Evolutionary conservation across 768 basidiomycete genomes (phyloP).

Genomic region (Tremella mesenterica): DNA sequence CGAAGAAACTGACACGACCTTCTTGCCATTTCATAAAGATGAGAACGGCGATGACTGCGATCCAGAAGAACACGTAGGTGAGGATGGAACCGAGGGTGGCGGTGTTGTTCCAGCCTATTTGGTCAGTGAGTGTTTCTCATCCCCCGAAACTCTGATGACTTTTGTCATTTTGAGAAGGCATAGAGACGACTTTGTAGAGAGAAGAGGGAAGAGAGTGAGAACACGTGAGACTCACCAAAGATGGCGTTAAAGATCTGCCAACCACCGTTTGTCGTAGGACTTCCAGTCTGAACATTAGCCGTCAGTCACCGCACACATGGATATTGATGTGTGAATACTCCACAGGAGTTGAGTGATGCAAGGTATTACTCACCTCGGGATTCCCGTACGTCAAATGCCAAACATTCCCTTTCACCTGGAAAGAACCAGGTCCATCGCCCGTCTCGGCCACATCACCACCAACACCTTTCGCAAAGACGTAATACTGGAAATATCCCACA

Average conservation of each 20-base stretch:
- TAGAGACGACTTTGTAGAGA: slow-evolving; percentile 77
- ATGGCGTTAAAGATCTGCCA: slow-evolving; percentile 64
- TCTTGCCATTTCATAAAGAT: slow-evolving; percentile 50
- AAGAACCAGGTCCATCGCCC: slow-evolving; percentile 69
- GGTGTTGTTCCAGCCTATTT: slow-evolving; percentile 73
- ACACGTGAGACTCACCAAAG: slow-evolving; percentile 66
- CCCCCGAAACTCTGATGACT: too few species aligned
- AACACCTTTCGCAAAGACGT: slow-evolving; percentile 49
- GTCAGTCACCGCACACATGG: neutral
- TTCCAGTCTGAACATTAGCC: slow-evolving; percentile 14
- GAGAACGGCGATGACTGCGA: slow-evolving; percentile 63
- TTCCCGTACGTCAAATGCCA: slow-evolving; percentile 50
- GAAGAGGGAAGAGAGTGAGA: slow-evolving; percentile 68
- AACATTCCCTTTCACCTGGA: slow-evolving; percentile 67
- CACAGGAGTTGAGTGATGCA: slow-evolving; percentile 2
- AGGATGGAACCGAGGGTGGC: slow-evolving; percentile 72
- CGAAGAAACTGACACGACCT: slow-evolving; percentile 43
- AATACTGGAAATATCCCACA: slow-evolving; percentile 61
- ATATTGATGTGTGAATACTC: too few species aligned
- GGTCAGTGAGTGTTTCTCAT: too few species aligned
- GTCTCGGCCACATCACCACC: slow-evolving; percentile 57
- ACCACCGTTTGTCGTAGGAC: slow-evolving; percentile 23
- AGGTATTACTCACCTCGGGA: too few species aligned
- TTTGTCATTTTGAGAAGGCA: slow-evolving; percentile 53
- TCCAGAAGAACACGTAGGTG: slow-evolving; percentile 88